Evolutionary conservation across 305 asterid species (phyloP).

Genomic region (Fraxinus sp.): DNA sequence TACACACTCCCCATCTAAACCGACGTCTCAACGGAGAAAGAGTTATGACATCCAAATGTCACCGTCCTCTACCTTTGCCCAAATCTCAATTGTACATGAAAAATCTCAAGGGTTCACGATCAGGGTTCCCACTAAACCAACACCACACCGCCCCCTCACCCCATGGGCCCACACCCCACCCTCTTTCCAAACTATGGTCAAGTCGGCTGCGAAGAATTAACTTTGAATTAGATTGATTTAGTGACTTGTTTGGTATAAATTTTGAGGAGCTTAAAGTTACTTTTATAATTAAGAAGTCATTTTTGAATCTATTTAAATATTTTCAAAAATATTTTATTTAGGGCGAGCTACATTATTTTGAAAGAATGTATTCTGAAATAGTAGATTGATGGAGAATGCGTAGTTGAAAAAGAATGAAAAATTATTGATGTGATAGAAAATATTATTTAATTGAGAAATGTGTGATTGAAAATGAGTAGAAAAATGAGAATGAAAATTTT

Average conservation of each 20-base stretch:
- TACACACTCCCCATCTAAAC: background rate
- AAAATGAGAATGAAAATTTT: no score
- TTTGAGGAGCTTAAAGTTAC: background rate
- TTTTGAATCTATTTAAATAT: no score
- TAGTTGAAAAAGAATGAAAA: no score
- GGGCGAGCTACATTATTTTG: no score
- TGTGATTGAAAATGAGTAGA: no score
- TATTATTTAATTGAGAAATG: no score
- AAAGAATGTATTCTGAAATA: no score
- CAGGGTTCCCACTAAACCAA: background rate
- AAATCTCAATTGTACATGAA: background rate
- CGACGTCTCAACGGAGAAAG: background rate
- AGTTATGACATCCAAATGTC: background rate
- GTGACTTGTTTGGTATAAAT: no score
- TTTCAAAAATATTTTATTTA: no score
- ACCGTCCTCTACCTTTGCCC: background rate
- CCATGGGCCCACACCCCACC: background rate
- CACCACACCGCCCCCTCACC: background rate
- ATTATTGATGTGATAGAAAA: no score
- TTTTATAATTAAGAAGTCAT: no score
- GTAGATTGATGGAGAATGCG: no score
- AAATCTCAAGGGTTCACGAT: background rate
- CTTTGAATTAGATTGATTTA: background rate
- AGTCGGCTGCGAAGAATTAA: conserved; percentile 26
- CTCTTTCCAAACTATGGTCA: background rate